Conservation (phyloP, 768 basidiomycete species). For the Daedaleopsis nitida region DNA sequence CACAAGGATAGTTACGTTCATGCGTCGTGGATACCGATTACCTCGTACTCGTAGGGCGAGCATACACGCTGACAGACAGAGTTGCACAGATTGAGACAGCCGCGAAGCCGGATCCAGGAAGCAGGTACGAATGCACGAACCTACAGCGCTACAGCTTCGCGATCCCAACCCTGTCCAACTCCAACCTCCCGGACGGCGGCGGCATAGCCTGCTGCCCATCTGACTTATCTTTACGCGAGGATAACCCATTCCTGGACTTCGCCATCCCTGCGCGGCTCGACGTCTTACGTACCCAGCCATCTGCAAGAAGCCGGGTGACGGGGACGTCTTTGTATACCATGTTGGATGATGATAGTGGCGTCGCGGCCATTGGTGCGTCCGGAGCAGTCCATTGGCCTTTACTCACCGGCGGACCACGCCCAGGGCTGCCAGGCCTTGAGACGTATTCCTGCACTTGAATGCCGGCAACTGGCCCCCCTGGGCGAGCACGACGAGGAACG, state of each 20-base stretch:
- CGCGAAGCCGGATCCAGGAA: no score
- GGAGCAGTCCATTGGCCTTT: neutral
- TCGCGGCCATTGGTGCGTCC: no score
- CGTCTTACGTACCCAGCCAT: neutral
- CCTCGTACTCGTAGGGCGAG: no score
- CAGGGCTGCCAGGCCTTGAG: neutral
- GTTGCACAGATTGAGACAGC: no score
- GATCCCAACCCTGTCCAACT: neutral
- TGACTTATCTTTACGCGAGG: slow-evolving; percentile 1
- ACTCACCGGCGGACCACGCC: neutral
- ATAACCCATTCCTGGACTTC: neutral
- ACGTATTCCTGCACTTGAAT: no score
- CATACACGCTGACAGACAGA: no score
- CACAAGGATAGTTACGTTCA: no score
- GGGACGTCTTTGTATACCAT: neutral
- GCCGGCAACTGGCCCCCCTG: no score
- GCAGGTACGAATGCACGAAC: no score
- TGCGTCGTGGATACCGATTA: no score
- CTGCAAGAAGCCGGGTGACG: neutral
- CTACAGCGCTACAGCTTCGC: no score
- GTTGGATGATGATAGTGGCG: neutral
- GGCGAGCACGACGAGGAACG: no score
- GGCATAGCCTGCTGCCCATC: neutral
- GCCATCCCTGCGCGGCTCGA: neutral
- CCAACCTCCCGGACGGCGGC: neutral